Base-by-base conservation (phyloP, 1,284 basidiomycete genomes). In the Grifola frondosa region DNA sequence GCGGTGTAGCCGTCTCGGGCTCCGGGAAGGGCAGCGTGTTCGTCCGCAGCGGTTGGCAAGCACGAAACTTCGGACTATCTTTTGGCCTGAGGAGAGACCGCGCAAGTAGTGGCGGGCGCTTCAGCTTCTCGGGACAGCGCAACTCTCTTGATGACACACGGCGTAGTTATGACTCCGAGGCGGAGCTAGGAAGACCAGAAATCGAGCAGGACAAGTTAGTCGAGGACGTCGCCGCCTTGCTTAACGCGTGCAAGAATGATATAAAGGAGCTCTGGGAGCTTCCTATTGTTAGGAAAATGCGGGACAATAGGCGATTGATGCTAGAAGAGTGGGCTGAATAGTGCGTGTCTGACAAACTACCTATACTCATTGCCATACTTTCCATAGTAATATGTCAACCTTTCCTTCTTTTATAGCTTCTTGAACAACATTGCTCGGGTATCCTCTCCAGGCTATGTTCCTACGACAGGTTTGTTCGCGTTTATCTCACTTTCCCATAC, bases 251-350 rank as follows among this genome's bases (percentile, higher is more conserved):
- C 39, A 74, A 77, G 53, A 73, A 78, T 13, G 86, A 90, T 57
- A 77, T 89, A 51, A 68, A 71, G 45, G 69, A 77, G 45, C 70
- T 91, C 10, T 90, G 87, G 86, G 67, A 71, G 30, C 82, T 87
- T 54, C 77, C 81, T 0, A 73, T 75, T 9, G 83, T 90, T 30
- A 79, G 76, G 56, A 74, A 72, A 21, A 63, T 91, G 56, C 81
- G 89, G 38, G 70, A 71, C 20, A 80, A 76, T 54, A 72, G 87
- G 46, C 81, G 81, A 49, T 66, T 91, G 39, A 84, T 85, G 55
- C 65, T 91, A 39, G 87, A 91, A 52, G 88, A 91, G 60, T 89
- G 86, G 80, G 81, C 85, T 8, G 85, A 88, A 66, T 89, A 85
- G 88, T 90, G 59, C 63, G 87, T 74, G 19, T 38, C 43, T 32